phyloP scores from a whole-genome alignment of 2,329 filamentous ascomycete genomes.

The Grosmannia serpens region DNA sequence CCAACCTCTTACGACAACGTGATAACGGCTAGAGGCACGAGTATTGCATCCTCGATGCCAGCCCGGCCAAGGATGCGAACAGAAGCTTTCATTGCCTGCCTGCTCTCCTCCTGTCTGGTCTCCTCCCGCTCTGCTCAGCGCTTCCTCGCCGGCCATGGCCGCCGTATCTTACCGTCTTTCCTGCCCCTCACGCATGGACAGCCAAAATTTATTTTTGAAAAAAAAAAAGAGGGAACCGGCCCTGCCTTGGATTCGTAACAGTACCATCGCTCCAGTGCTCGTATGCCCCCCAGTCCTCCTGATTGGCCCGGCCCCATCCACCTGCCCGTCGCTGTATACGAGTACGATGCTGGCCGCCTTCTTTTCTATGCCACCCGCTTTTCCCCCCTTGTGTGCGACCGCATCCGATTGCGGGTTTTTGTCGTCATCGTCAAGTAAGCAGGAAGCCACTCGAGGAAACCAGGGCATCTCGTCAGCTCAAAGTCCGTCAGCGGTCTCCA shows the following conservation, averaged over 20 bases:
- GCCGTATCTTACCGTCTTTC: not conserved
- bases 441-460: not conserved
- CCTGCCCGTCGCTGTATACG: not conserved
- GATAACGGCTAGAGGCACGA: too few species aligned
- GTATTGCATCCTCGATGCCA: not conserved
- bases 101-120: not conserved
- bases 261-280: not conserved
- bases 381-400: not conserved
- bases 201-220: not conserved
- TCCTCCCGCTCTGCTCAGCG: not conserved
- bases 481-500: not conserved
- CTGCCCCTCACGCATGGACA: not conserved
- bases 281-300: not conserved
- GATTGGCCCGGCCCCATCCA: not conserved
- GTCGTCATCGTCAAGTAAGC: not conserved
- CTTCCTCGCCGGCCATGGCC: not conserved
- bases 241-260: not conserved
- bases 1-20: too few species aligned
- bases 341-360: not conserved
- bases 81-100: not conserved
- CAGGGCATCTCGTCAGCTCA: not conserved
- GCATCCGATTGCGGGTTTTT: not conserved
- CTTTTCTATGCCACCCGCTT: not conserved
- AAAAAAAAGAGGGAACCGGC: not conserved
- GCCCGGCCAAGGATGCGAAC: not conserved